These are phyloP conservation scores for Guadua angustifolia DNA, from an alignment of 176 grass and related monocot species.

Conservation along the genomic window DNA sequence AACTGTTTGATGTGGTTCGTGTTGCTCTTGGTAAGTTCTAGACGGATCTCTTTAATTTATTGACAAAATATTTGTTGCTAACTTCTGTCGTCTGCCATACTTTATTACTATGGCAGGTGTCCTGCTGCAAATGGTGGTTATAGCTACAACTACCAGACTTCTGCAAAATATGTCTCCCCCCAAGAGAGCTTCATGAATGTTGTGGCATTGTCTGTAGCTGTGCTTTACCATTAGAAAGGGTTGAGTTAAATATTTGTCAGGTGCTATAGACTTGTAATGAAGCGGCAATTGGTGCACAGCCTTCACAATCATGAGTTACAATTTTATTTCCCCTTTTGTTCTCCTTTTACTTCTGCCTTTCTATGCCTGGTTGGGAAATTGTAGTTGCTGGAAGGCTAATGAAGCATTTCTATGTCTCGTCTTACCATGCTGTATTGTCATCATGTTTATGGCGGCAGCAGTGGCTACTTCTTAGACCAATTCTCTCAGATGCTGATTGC, in stretches of 20 bases:
- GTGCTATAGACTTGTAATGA: conserved; percentile 28
- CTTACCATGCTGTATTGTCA: neutral
- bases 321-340: neutral
- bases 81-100: neutral
- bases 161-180: conserved; percentile 87
- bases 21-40: conserved; percentile 62
- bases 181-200: conserved; percentile 64
- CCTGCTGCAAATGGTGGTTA: conserved; percentile 67
- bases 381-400: neutral
- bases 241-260: neutral
- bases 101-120: conserved; percentile 54
- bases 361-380: neutral
- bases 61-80: conserved; percentile 19
- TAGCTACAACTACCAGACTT: conserved; percentile 69
- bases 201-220: neutral
- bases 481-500: neutral
- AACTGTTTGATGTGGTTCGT: conserved; percentile 51
- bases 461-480: neutral
- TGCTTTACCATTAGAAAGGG: conserved; percentile 34
- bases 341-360: neutral
- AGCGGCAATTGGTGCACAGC: neutral
- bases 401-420: neutral
- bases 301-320: neutral
- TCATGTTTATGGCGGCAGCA: conserved; percentile 4
- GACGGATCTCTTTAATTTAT: conserved; percentile 14